phyloP scores from a whole-genome alignment of 805 yeast species.

The Saturnispora galanensis region DNA sequence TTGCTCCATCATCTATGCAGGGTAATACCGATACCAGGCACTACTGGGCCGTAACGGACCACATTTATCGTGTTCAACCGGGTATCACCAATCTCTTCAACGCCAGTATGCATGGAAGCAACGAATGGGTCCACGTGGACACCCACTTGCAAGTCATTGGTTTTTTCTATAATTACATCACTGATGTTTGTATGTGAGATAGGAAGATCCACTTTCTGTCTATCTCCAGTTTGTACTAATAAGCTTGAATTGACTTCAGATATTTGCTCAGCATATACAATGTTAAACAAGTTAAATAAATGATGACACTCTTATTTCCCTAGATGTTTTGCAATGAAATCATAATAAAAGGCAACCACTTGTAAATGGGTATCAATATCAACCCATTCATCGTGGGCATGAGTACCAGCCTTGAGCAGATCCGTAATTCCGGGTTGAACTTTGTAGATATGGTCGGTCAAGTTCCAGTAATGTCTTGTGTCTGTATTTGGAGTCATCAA shows the following conservation, averaged over 20 bases:
- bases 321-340: constrained; percentile 11
- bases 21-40: constrained; percentile 65
- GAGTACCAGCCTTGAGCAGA: constrained; percentile 30
- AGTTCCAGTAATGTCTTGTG: constrained; percentile 52
- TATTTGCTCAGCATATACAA: too few relatives aligned
- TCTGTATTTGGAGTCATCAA: constrained; percentile 68
- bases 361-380: constrained; percentile 49
- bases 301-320: neutral
- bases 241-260: too few relatives aligned
- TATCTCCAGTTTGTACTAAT: neutral
- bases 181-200: constrained; percentile 6
- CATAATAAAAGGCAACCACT: constrained; percentile 32
- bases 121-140: constrained; percentile 47
- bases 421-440: constrained; percentile 35
- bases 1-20: constrained; percentile 53
- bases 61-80: constrained; percentile 55
- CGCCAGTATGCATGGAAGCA: constrained; percentile 47
- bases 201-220: neutral
- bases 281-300: neutral
- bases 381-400: constrained; percentile 56
- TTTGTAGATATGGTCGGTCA: constrained; percentile 51
- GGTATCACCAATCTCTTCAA: constrained; percentile 27
- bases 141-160: constrained; percentile 52
- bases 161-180: constrained; percentile 14
- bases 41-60: constrained; percentile 52